Percentiles rank a stretch among this genome's conserved stretches.
Evolutionary conservation across 1,139 yeast genomes (phyloP).

Genomic region (Kurtzmaniella quercitrusa): DNA sequence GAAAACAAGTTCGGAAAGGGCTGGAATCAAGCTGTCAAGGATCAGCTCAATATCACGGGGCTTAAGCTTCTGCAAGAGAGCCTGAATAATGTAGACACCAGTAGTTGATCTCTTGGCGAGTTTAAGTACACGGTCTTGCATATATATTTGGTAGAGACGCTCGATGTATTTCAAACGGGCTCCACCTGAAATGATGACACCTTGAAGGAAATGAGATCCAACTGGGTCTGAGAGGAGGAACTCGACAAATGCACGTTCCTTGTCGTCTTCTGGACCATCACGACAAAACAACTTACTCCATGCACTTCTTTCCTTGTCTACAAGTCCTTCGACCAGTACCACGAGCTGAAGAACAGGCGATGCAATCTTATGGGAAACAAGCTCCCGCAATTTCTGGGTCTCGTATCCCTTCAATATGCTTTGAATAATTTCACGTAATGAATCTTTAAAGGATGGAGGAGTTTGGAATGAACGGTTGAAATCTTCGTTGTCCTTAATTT

Average conservation of each 20-base stretch:
- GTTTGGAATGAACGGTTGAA: constrained; percentile 65
- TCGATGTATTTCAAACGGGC: constrained; percentile 68
- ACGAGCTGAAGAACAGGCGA: constrained; percentile 85
- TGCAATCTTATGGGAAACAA: constrained; percentile 74
- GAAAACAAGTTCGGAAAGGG: constrained; percentile 56
- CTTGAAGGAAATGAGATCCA: constrained; percentile 87
- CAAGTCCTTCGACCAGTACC: constrained; percentile 77
- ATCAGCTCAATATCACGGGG: constrained; percentile 58
- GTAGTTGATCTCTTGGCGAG: constrained; percentile 75
- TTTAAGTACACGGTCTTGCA: constrained; percentile 68
- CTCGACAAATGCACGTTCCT: constrained; percentile 81
- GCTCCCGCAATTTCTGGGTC: constrained; percentile 53
- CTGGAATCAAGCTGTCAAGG: constrained; percentile 67
- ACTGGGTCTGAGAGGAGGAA: constrained; percentile 80
- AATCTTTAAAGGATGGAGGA: constrained; percentile 68
- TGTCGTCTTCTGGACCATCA: constrained; percentile 41
- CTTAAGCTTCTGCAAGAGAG: constrained; percentile 57
- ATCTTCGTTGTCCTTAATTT: constrained; percentile 72
- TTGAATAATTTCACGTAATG: constrained; percentile 34
- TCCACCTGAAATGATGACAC: constrained; percentile 54
- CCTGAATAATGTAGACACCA: constrained; percentile 80
- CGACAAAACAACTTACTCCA: constrained; percentile 55
- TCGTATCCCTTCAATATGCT: constrained; percentile 40
- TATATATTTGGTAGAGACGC: constrained; percentile 66
- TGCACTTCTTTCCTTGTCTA: constrained; percentile 63